phyloP scores from a whole-genome alignment of 2,329 filamentous ascomycete genomes.

The Teratosphaeria nubilosa region DNA sequence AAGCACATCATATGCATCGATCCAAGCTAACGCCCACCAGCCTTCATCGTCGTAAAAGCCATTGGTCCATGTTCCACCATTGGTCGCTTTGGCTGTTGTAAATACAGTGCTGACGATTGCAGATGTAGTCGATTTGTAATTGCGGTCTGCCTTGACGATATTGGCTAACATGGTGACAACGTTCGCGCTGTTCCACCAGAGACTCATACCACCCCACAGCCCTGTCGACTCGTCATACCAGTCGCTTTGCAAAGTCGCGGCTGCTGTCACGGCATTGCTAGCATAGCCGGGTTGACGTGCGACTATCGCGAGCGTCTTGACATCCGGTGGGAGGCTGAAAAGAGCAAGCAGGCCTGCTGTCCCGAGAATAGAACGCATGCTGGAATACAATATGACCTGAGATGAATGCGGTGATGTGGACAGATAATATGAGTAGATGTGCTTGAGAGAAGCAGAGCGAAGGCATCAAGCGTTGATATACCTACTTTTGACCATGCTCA shows the following conservation, averaged over 20 bases:
- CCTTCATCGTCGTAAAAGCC: constrained; percentile 44
- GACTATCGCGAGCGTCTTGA: neutral
- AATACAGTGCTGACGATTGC: constrained; percentile 38
- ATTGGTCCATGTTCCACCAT: constrained; percentile 28
- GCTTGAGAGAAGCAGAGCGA: neutral
- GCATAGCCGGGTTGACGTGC: neutral
- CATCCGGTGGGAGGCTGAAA: neutral
- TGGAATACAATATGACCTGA: neutral
- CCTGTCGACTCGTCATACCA: constrained; percentile 23
- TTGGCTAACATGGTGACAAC: constrained; percentile 53
- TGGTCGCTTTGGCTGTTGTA: constrained; percentile 6
- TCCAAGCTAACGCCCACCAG: constrained; percentile 45
- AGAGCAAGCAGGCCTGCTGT: neutral
- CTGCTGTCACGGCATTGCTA: constrained; percentile 3
- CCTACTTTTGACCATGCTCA: neutral
- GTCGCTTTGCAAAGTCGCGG: constrained; percentile 1
- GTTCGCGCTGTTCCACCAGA: constrained; percentile 67
- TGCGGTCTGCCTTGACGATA: constrained; percentile 31
- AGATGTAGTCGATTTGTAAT: constrained; percentile 24
- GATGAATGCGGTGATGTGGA: neutral
- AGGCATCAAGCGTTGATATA: neutral
- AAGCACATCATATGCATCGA: constrained; percentile 43
- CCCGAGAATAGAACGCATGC: neutral
- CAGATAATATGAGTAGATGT: neutral
- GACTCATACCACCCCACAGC: constrained; percentile 42